Evolutionary conservation across 2,329 filamentous ascomycete genomes (phyloP).

Genomic region (Leptographium procerum): DNA sequence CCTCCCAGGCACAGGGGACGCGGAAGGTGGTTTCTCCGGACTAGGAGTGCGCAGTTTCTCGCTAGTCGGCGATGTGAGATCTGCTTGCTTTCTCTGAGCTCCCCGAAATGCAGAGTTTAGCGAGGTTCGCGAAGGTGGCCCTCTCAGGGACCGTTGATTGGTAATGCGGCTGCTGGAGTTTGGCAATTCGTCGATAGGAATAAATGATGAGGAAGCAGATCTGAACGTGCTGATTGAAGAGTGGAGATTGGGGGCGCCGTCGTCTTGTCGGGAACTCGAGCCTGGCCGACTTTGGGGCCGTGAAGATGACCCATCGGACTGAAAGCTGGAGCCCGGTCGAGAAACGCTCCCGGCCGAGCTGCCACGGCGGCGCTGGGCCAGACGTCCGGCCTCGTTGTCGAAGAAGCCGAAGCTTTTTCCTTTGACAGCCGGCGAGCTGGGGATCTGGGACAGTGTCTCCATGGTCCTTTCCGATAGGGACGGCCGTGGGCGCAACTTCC

Average conservation of each 20-base stretch:
- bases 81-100: background rate
- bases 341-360: conserved; percentile 21
- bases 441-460: conserved; percentile 68
- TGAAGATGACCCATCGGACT: conserved; percentile 40
- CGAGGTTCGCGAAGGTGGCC: conserved; percentile 19
- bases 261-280: conserved; percentile 40
- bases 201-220: conserved; percentile 25
- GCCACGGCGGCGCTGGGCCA: conserved; percentile 40
- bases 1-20: background rate
- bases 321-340: conserved; percentile 44
- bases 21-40: background rate
- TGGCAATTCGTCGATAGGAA: conserved; percentile 31
- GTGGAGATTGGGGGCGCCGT: conserved; percentile 27
- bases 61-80: background rate
- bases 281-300: conserved; percentile 42
- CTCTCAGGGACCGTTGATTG: conserved; percentile 22
- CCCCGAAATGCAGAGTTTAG: background rate
- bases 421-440: conserved; percentile 61
- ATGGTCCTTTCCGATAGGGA: conserved; percentile 77
- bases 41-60: background rate
- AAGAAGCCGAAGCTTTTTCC: conserved; percentile 64
- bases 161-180: background rate
- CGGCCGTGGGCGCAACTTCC: conserved; percentile 24
- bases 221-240: conserved; percentile 32
- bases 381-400: conserved; percentile 38